A percentile compares a stretch with the other conserved stretches of the same genome.
Conservation (phyloP, 176 grass and related monocot species). For the Triticum urartu region DNA sequence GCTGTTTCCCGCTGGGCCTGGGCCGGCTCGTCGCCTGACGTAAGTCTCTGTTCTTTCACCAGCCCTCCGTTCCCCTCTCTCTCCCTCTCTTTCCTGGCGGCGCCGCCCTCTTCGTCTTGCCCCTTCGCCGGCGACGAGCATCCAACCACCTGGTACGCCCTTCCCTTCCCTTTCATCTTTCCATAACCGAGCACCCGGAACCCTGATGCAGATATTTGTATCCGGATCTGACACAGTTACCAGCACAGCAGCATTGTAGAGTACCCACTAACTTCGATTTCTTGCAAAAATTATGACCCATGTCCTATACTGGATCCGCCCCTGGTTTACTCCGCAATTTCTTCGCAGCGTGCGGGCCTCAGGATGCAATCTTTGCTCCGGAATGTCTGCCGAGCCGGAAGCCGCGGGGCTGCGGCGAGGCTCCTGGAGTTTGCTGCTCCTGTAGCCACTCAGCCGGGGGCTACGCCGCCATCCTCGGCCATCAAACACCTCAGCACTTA, state of each 20-base stretch:
- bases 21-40: background rate
- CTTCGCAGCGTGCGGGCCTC: background rate
- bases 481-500: background rate
- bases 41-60: too few species aligned
- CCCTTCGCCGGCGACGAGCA: background rate
- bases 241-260: background rate
- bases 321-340: background rate
- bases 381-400: background rate
- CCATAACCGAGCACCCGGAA: background rate
- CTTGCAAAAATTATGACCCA: background rate
- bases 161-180: background rate
- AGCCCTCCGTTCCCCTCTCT: background rate
- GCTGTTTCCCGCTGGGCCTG: too few species aligned
- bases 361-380: conserved; percentile 4
- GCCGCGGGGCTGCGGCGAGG: background rate
- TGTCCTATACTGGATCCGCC: background rate
- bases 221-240: background rate
- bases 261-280: background rate
- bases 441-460: background rate
- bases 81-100: background rate
- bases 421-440: background rate
- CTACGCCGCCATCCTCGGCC: background rate
- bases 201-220: background rate
- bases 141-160: background rate
- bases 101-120: background rate